Base-by-base conservation (phyloP, 2,329 filamentous ascomycete species). In the Neonectria faginata region DNA sequence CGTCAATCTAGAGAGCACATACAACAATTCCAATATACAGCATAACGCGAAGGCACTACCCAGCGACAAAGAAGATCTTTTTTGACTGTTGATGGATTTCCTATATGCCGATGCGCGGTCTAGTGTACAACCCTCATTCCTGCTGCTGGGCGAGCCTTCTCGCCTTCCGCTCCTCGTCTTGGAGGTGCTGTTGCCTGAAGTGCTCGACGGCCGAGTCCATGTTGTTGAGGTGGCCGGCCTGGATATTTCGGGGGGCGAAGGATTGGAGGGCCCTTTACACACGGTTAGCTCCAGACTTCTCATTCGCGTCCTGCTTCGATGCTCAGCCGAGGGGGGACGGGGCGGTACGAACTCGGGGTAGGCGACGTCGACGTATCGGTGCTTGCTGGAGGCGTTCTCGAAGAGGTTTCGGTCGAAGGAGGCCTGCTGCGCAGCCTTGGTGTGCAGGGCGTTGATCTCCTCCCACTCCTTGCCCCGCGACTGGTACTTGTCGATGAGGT, bases 351-450 rank as follows among this genome's bases (percentile, higher is more conserved):
- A 89, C 87, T 89, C 87, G 48, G 86, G 86, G 68, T 78, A 87
- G 69, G 83, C 82, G 69, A 88, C 80, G 66, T 88, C 85, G 70
- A 86, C 78, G 69, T 81, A 81, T 67, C 73, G 75, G 75, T 81
- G 81, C 74, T 80, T 81, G 70, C 78, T 74, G 39, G 74, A 76
- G 58, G 76, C 78, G 70, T 84, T 79, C 70, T 81, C 76, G 70
- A 88, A 83, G 56, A 89, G 79, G 70, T 87, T 84, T 73, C 83
- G 85, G 79, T 89, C 86, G 74, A 81, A 84, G 47, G 84, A 84
- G 48, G 86, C 86, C 79, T 88, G 85, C 75, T 88, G 83, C 68
- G 84, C 72, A 22, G 82, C 77, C 60, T 82, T 81, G 44, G 84
- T 85, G 77, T 85, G 85, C 58, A 86, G 75, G 29, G 81, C 75